phyloP scores from a whole-genome alignment of 2,329 filamentous ascomycete genomes.

The Aspergillus ochraceoroseus region DNA sequence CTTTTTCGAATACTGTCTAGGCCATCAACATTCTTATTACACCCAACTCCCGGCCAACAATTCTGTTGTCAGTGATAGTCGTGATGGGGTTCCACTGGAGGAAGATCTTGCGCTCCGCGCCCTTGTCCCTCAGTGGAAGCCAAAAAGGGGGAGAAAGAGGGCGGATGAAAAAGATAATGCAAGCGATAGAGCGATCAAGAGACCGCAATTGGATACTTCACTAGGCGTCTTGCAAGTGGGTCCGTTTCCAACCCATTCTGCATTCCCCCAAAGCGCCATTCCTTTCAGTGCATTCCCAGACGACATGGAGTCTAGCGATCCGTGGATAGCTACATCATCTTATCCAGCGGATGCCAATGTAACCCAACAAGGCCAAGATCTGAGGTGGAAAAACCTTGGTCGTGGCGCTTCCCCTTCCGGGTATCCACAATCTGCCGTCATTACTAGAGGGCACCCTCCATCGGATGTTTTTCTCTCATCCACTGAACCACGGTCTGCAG shows the following conservation, averaged over 20 bases:
- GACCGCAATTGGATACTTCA: constrained; percentile 57
- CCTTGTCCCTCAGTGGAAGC: constrained; percentile 68
- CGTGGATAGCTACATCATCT: constrained; percentile 41
- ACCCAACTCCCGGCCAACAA: constrained; percentile 64
- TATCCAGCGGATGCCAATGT: constrained; percentile 33
- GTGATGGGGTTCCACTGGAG: constrained; percentile 78
- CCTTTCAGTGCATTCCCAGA: constrained; percentile 54
- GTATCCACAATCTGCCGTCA: constrained; percentile 74
- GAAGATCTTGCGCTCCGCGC: constrained; percentile 85
- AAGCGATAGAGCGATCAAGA: constrained; percentile 53
- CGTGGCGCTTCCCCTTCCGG: constrained; percentile 59
- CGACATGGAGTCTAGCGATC: constrained; percentile 45
- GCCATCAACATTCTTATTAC: constrained; percentile 74
- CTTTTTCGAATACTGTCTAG: constrained; percentile 85
- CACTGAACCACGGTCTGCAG: constrained; percentile 63
- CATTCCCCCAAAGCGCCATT: constrained; percentile 50
- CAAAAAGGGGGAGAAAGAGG: constrained; percentile 58
- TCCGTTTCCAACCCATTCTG: constrained; percentile 41
- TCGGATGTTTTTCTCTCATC: constrained; percentile 36
- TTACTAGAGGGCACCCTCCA: constrained; percentile 48
- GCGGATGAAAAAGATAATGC: constrained; percentile 58
- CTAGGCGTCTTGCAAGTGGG: constrained; percentile 45
- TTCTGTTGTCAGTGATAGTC: constrained; percentile 59
- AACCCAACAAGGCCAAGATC: constrained; percentile 31
- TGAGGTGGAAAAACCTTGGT: constrained; percentile 50